Conservation (phyloP, 352 stramenopile genomes). For the Phytophthora macrochlamydospora region DNA sequence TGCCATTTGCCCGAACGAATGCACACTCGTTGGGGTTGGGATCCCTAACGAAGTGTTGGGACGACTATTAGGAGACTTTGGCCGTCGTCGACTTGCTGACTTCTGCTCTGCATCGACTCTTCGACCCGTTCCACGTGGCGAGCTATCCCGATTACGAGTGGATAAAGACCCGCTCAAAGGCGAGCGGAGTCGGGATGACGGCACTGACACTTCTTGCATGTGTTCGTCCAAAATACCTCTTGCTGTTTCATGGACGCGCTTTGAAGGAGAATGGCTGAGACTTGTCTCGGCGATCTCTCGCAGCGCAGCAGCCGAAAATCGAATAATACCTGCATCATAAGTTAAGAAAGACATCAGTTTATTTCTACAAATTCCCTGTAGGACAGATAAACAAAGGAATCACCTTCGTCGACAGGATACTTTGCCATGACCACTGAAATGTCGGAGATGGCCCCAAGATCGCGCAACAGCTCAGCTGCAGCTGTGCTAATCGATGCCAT, state of each 20-base stretch:
- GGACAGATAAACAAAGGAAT: background rate
- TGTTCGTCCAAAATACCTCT: conserved; percentile 71
- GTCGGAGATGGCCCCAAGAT: conserved; percentile 64
- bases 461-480: conserved; percentile 45
- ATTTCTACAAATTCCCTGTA: background rate
- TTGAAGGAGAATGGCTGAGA: conserved; percentile 62
- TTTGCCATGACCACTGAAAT: conserved; percentile 77
- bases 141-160: conserved; percentile 16
- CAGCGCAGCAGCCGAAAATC: conserved; percentile 60
- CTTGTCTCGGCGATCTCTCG: conserved; percentile 65
- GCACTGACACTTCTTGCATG: background rate
- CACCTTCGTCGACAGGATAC: conserved; percentile 70
- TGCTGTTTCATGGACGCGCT: conserved; percentile 63
- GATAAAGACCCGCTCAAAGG: conserved; percentile 3
- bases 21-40: conserved; percentile 10
- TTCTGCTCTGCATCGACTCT: conserved; percentile 19
- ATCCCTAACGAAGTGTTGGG: conserved; percentile 26
- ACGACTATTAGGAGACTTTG: conserved; percentile 40
- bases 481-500: conserved; percentile 54
- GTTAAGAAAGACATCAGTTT: background rate
- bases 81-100: conserved; percentile 23
- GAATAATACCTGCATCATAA: conserved; percentile 53
- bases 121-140: conserved; percentile 15
- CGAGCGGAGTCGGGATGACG: conserved; percentile 16
- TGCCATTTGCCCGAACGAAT: conserved; percentile 43